Evolutionary conservation across 306 rosid species (phyloP).

Genomic region (Quercus suber): DNA sequence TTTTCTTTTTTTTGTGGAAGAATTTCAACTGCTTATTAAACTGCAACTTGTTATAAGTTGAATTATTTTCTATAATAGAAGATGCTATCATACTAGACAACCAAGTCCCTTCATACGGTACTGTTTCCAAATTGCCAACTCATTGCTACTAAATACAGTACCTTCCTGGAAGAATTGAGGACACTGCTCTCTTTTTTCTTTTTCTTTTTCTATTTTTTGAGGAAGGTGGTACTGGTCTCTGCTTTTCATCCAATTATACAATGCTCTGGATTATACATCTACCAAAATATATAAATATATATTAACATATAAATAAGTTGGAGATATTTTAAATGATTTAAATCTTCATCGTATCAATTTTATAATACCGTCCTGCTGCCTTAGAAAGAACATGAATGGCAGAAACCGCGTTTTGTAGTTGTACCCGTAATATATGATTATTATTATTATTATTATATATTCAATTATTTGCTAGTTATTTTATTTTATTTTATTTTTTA

Average conservation of each 20-base stretch:
- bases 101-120: too few relatives aligned
- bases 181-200: too few relatives aligned
- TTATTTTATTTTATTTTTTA: too few relatives aligned
- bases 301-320: not conserved
- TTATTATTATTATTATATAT: not conserved
- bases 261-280: not conserved
- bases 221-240: too few relatives aligned
- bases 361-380: conserved; percentile 13
- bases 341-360: conserved; percentile 19
- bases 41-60: not conserved
- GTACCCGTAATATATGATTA: conserved; percentile 12
- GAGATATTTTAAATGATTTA: conserved; percentile 8
- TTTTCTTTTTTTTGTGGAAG: too few relatives aligned
- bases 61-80: not conserved
- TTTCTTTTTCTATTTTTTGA: too few relatives aligned
- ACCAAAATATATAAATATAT: not conserved
- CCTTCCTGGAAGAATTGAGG: not conserved
- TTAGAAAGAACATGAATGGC: conserved; percentile 11
- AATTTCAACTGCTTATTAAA: too few relatives aligned
- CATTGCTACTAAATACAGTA: not conserved
- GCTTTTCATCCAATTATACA: not conserved
- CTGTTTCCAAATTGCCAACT: not conserved
- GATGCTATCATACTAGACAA: not conserved
- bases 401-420: conserved; percentile 55
- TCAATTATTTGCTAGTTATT: not conserved